Percentiles rank a stretch among this genome's conserved stretches.
Conservation (phyloP, 73 alveolate species). For the Paramecium caudatum region DNA sequence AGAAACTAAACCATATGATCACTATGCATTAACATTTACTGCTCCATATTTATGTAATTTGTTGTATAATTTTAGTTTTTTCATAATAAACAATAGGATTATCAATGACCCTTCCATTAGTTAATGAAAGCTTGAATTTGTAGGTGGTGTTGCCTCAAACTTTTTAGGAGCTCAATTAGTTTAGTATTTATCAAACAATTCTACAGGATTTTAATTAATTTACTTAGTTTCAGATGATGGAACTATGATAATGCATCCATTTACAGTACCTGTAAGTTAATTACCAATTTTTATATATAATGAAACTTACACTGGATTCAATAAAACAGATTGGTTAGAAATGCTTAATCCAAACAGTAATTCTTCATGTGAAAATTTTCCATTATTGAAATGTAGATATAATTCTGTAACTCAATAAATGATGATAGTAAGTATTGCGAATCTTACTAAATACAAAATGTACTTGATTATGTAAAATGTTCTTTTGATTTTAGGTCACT, state of each 20-base stretch:
- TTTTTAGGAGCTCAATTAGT: neutral
- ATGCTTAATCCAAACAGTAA: neutral
- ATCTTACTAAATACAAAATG: neutral
- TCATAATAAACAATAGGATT: neutral
- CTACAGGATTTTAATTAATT: neutral
- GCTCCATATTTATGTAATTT: conserved; percentile 3
- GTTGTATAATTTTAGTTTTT: neutral
- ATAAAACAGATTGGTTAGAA: neutral
- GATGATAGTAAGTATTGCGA: neutral
- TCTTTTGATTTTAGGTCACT: neutral
- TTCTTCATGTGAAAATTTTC: neutral
- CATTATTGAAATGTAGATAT: neutral
- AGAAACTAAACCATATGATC: neutral
- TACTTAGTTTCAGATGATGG: conserved; percentile 21
- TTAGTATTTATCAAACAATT: neutral
- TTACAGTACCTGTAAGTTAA: neutral
- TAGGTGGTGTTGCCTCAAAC: neutral
- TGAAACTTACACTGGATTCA: conserved; percentile 14
- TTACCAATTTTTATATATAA: neutral
- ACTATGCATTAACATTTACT: neutral
- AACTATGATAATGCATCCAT: conserved; percentile 17
- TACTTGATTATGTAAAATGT: neutral
- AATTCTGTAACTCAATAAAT: neutral
- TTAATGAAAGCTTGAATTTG: neutral
- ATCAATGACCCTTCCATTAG: neutral